These are phyloP conservation scores for Suillus decipiens DNA, from an alignment of 768 basidiomycete genomes.

Conservation along the genomic window DNA sequence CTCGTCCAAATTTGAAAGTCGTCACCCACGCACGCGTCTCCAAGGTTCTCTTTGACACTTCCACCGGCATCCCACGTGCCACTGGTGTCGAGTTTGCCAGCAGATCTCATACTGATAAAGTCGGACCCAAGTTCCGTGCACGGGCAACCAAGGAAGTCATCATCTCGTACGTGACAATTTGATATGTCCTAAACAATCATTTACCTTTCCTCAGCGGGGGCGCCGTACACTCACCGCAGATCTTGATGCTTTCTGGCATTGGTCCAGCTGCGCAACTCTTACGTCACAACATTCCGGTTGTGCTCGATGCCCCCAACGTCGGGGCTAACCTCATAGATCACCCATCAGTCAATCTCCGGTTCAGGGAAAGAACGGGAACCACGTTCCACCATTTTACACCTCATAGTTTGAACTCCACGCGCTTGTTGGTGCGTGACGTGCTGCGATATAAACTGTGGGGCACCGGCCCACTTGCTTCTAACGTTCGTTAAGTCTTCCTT, in stretches of 20 bases:
- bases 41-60: conserved; percentile 54
- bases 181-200: background rate
- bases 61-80: conserved; percentile 44
- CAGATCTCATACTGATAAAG: conserved; percentile 23
- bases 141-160: conserved; percentile 61
- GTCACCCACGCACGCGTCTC: conserved; percentile 58
- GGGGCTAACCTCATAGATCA: conserved; percentile 78
- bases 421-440: conserved; percentile 35
- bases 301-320: conserved; percentile 70
- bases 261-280: conserved; percentile 64
- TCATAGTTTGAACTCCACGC: conserved; percentile 17
- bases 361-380: conserved; percentile 50
- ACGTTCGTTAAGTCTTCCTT: conserved; percentile 38
- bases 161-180: conserved; percentile 47
- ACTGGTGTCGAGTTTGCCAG: conserved; percentile 61
- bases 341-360: conserved; percentile 50
- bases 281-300: conserved; percentile 51
- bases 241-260: conserved; percentile 75
- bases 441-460: conserved; percentile 45
- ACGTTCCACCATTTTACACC: conserved; percentile 43
- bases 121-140: conserved; percentile 44
- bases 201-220: conserved; percentile 47
- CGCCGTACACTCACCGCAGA: conserved; percentile 64
- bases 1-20: conserved; percentile 65
- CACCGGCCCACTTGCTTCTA: conserved; percentile 53